Evolutionary conservation across 2,329 filamentous ascomycete genomes (phyloP).

Genomic region (Fusarium burgessii): DNA sequence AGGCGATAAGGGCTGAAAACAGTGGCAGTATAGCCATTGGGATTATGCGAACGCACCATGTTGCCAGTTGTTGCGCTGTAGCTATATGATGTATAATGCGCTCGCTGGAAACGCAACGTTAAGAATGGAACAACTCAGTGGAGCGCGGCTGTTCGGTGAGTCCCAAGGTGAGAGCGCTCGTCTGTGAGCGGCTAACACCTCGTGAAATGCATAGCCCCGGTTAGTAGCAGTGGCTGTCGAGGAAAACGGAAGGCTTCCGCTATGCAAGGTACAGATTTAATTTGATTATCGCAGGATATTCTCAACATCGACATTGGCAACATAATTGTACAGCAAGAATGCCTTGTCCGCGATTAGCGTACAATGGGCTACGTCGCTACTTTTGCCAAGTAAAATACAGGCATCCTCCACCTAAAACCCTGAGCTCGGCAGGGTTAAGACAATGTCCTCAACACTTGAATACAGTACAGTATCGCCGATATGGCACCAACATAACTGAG

Average conservation of each 20-base stretch:
- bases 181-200: constrained; percentile 26
- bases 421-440: constrained; percentile 33
- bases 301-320: constrained; percentile 2
- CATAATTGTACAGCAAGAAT: constrained; percentile 35
- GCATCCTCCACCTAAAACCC: constrained; percentile 50
- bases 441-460: constrained; percentile 15
- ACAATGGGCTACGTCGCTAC: constrained; percentile 74
- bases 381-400: constrained; percentile 69
- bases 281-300: constrained; percentile 3
- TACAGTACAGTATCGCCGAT: constrained; percentile 31
- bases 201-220: constrained; percentile 45
- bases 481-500: constrained; percentile 24
- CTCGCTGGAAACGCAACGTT: constrained; percentile 41
- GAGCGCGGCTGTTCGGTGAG: constrained; percentile 46
- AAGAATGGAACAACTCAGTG: constrained; percentile 44
- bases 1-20: not conserved
- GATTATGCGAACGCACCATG: constrained; percentile 42
- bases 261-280: constrained; percentile 3
- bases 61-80: constrained; percentile 37
- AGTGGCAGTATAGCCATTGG: not conserved
- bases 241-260: constrained; percentile 33
- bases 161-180: constrained; percentile 35
- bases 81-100: constrained; percentile 40
- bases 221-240: constrained; percentile 17
- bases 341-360: constrained; percentile 51